Conservation (phyloP, 768 basidiomycete species). For the Chlorophyllum brunneum region DNA sequence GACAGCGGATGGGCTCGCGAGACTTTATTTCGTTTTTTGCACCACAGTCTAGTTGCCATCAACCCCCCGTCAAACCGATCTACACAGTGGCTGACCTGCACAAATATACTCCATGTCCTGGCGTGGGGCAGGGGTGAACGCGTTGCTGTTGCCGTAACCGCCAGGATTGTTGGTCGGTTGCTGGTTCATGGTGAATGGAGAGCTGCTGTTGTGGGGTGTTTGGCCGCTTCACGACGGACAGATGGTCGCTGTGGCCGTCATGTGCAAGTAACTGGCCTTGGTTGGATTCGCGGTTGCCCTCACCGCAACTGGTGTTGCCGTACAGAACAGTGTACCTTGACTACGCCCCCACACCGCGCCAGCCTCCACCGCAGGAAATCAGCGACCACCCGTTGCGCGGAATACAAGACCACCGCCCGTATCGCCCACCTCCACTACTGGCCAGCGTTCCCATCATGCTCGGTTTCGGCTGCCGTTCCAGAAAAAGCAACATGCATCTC, state of each 20-base stretch:
- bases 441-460: constrained; percentile 5
- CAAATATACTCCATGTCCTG: constrained; percentile 84
- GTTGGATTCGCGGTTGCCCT: too few relatives aligned
- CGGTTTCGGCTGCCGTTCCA: constrained; percentile 10
- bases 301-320: too few relatives aligned
- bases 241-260: too few relatives aligned
- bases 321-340: too few relatives aligned
- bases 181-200: constrained; percentile 24
- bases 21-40: constrained; percentile 89
- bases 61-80: neutral
- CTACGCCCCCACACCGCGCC: too few relatives aligned
- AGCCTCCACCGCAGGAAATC: too few relatives aligned
- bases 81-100: constrained; percentile 52
- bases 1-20: constrained; percentile 91
- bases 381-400: too few relatives aligned
- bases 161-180: constrained; percentile 18
- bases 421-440: neutral
- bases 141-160: constrained; percentile 18
- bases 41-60: constrained; percentile 66
- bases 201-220: constrained; percentile 12
- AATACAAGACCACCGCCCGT: too few relatives aligned
- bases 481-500: constrained; percentile 33
- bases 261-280: neutral
- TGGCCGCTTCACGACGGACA: neutral
- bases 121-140: constrained; percentile 36